Evolutionary conservation across 2,329 filamentous ascomycete genomes (phyloP), one percentile per base, ranked within the genome.

Genomic region (Dissoconium aciculare): DNA sequence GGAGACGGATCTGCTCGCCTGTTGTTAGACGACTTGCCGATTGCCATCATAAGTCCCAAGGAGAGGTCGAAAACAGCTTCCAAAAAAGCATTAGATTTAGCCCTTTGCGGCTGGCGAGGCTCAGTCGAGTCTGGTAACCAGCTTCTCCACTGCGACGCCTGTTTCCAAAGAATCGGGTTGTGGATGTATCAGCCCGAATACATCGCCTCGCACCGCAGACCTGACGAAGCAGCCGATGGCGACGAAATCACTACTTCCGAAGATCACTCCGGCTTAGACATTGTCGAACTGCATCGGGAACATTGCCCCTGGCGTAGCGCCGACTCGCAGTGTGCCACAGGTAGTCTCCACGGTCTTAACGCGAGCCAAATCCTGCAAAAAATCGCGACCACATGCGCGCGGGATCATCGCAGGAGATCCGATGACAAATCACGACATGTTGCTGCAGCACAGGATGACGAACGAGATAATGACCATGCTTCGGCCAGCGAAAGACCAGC

Each of bases 141-240:
- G 37, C 70, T 87, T 11, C 75, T 80, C 4, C 74, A 74, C 4
- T 98, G 89, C 54, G 69, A 77, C 35, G 80, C 82, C 12, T 98
- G 89, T 52, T 79, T 92, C 48, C 74, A 89, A 36, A 74, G 85
- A 2, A 64, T 95, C 0, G 89, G 89, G 0, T 64, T 98, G 2
- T 98, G 89, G 89, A 78, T 98, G 63, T 95, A 92, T 53, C 53
- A 84, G 76, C 54, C 69, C 71, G 45, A 67, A 23, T 53, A 54
- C 36, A 39, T 35, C 12, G 34, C 39, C 5, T 26, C 41, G 15
- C 38, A 36, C n/a, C 5, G 32, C 16, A 27, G 12, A 4, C 33
- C 27, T 6, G 33, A 36, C 12, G 35, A 64, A 19, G 48, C 59
- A 19, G 57, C 74, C 6, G 54, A 75, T 6, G 36, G 34, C 4